Evolutionary conservation across 2,329 filamentous ascomycete species (phyloP), one percentile per base, ranked within the genome.

Genomic region (Colletotrichum phormii): DNA sequence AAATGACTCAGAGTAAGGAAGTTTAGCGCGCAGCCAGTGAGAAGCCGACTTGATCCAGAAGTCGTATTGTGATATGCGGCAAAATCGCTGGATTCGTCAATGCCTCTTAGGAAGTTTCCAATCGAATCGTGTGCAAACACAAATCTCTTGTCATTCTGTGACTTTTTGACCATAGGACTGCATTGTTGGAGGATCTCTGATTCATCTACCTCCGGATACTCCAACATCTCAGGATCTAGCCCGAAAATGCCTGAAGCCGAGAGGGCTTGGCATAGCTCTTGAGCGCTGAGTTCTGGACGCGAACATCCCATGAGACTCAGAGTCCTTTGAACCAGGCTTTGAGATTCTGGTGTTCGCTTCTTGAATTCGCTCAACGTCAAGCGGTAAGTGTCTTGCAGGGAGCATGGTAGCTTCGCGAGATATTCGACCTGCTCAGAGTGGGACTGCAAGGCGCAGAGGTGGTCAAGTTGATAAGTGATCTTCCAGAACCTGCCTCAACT

Each of bases 261-360:
- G 9, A 70, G 5, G 2, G 67, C 67, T 35, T 70, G 67, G 11
- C 67, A 70, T 9, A 70, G 18, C 13, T 70, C 67, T n/a, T 31
- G n/a, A 2, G 6, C n/a, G 2, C 24, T 49, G 3, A 70, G 67
- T 1, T 62, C 24, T 1, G 18, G 35, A 13, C 22, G 24, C 22
- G 31, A 33, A 31, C 24, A 33, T 1, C 33, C 18, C 2, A 31
- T n/a, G 8, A 70, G 8, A 0, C 51, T 5, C 1, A 70, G 8
- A 11, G 62, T 11, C 22, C n/a, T 42, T 24, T 60, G 62, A 2
- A 70, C 29, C 13, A 70, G 9, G 11, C 13, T 37, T 12, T 22
- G 6, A 6, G 62, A 53, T 2, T 31, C 33, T 7, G 42, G 18
- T 4, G 5, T 2, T 0, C 31, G 11, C 6, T 37, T 11, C 1